phyloP scores from a whole-genome alignment of 768 basidiomycete genomes.

The Cystofilobasidium bisporidii region DNA sequence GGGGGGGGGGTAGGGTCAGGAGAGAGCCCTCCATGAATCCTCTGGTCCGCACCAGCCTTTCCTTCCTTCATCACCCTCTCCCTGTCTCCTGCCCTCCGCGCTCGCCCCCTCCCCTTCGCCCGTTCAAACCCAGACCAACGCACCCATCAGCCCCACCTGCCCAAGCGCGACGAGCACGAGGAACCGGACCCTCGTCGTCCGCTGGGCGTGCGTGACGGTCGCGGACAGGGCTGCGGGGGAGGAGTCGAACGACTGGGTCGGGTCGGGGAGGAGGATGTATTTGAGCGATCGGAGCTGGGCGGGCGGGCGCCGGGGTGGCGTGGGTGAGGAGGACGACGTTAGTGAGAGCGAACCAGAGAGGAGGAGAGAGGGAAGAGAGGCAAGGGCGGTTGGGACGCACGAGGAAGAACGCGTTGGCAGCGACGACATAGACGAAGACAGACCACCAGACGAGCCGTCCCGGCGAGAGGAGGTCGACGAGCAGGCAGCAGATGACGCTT shows the following conservation, averaged over 20 bases:
- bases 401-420: slow-evolving; percentile 87
- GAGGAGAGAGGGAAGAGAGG: background rate
- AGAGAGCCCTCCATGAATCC: too few species aligned
- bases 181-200: slow-evolving; percentile 77
- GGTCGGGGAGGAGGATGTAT: slow-evolving; percentile 80
- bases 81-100: too few species aligned
- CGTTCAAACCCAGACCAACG: slow-evolving; percentile 26
- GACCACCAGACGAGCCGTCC: slow-evolving; percentile 56
- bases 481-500: slow-evolving; percentile 75
- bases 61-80: too few species aligned
- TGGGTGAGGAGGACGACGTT: background rate
- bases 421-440: slow-evolving; percentile 74
- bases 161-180: slow-evolving; percentile 72
- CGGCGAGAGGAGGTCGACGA: slow-evolving; percentile 57
- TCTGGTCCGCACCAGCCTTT: too few species aligned
- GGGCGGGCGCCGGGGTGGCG: background rate
- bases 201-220: slow-evolving; percentile 62
- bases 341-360: background rate
- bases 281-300: slow-evolving; percentile 82
- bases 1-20: too few species aligned
- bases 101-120: too few species aligned
- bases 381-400: slow-evolving; percentile 46
- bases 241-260: slow-evolving; percentile 39
- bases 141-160: slow-evolving; percentile 47
- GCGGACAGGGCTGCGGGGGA: slow-evolving; percentile 42